phyloP scores from a whole-genome alignment of 208 protist species.

The Leishmania aethiopica region DNA sequence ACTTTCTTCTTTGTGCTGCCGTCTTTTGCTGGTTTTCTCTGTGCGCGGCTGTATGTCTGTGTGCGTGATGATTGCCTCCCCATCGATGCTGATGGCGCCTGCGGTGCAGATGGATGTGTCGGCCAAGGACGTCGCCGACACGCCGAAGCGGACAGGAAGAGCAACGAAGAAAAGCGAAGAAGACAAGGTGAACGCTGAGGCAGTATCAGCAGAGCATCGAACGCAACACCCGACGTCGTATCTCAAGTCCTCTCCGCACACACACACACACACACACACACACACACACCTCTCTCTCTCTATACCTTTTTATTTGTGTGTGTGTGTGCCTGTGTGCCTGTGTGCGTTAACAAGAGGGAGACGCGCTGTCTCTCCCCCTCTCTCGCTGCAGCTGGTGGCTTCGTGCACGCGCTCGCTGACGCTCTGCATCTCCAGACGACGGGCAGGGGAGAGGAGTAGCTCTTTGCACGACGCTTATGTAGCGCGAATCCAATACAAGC shows the following conservation, averaged over 20 bases:
- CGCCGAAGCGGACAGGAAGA: no score
- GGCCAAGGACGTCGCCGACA: not conserved
- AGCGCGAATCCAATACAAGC: not conserved
- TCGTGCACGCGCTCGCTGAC: not conserved
- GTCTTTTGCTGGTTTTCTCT: not conserved
- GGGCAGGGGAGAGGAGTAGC: not conserved
- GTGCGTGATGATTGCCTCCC: not conserved
- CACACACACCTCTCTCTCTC: no score
- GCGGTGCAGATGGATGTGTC: not conserved
- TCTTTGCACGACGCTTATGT: not conserved
- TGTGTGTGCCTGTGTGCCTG: no score
- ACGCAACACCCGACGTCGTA: no score
- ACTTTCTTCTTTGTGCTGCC: not conserved
- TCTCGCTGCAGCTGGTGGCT: not conserved
- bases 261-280: no score
- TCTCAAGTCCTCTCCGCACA: not conserved
- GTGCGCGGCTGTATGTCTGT: not conserved
- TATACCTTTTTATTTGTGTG: no score
- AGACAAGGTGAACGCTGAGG: no score
- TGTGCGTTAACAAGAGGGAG: not conserved
- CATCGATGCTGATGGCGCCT: not conserved
- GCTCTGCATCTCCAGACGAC: not conserved
- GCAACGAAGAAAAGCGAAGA: no score
- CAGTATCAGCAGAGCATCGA: no score
- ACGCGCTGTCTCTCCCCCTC: not conserved